These are phyloP conservation scores for Jimgerdemannia flammicorona DNA, from an alignment of 192 early-diverging fungal species.

Conservation along the genomic window DNA sequence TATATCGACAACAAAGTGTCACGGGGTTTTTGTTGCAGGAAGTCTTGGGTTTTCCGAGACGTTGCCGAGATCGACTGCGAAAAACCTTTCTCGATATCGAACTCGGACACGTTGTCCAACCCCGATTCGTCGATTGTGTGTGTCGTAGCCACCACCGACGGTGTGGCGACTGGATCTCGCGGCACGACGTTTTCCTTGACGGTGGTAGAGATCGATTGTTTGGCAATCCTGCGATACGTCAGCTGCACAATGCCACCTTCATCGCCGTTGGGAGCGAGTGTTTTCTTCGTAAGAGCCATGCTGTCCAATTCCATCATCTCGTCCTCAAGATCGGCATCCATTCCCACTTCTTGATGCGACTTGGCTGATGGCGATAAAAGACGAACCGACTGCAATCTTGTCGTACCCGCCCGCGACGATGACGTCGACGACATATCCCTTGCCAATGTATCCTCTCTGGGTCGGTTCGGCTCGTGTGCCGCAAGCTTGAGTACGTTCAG, in stretches of 20 bases:
- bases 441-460: not conserved
- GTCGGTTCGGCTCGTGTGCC: not conserved
- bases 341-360: not conserved
- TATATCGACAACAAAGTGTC: not conserved
- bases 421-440: not conserved
- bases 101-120: not conserved
- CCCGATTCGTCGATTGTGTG: not conserved
- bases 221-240: not conserved
- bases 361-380: not conserved
- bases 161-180: not conserved
- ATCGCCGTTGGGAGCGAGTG: not conserved
- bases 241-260: not conserved
- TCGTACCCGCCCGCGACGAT: not conserved
- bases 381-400: not conserved
- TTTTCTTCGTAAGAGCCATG: not conserved
- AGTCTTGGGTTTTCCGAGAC: not conserved
- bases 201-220: not conserved
- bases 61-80: not conserved
- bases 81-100: not conserved
- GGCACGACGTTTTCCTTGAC: not conserved
- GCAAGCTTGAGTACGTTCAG: not conserved
- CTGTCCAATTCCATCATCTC: too few species aligned
- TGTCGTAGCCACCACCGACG: not conserved
- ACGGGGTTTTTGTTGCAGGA: not conserved
- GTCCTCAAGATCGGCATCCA: not conserved